A percentile compares a stretch with the other conserved stretches of the same genome.
These are phyloP conservation scores for Aspergillus terreus DNA, from an alignment of 2,329 filamentous ascomycete genomes.

Conservation along the genomic window DNA sequence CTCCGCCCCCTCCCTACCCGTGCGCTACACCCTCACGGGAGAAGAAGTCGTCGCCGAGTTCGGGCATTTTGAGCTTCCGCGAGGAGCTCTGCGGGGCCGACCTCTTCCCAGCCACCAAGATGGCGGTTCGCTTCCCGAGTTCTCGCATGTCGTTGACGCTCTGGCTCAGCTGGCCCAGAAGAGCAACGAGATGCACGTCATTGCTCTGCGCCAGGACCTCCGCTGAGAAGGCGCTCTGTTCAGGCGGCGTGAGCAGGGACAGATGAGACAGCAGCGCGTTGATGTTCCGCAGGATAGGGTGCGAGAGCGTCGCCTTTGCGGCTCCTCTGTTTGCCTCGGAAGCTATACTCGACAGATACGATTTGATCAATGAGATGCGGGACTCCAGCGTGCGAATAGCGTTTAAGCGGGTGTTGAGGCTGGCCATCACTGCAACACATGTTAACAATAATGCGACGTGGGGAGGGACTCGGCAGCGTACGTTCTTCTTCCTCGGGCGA, in stretches of 20 bases:
- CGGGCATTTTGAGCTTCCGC: conserved; percentile 21
- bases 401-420: conserved; percentile 81
- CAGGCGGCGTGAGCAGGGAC: conserved; percentile 72
- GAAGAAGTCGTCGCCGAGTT: conserved; percentile 28
- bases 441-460: not conserved
- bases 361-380: conserved; percentile 66
- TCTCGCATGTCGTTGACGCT: conserved; percentile 68
- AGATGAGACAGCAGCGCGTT: conserved; percentile 80
- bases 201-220: conserved; percentile 76
- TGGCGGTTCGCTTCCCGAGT: conserved; percentile 68
- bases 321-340: conserved; percentile 35
- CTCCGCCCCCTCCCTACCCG: not conserved
- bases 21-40: conserved; percentile 14
- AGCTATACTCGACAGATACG: conserved; percentile 73
- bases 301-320: conserved; percentile 56
- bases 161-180: conserved; percentile 72
- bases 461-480: conserved; percentile 28
- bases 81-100: conserved; percentile 12
- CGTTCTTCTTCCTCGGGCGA: conserved; percentile 63
- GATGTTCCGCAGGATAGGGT: conserved; percentile 80
- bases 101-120: conserved; percentile 54
- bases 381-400: conserved; percentile 89
- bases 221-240: conserved; percentile 61
- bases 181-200: conserved; percentile 73
- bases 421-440: conserved; percentile 44